These are phyloP conservation scores for Fusarium anthophilum DNA, from an alignment of 2,329 filamentous ascomycete genomes.

Conservation along the genomic window DNA sequence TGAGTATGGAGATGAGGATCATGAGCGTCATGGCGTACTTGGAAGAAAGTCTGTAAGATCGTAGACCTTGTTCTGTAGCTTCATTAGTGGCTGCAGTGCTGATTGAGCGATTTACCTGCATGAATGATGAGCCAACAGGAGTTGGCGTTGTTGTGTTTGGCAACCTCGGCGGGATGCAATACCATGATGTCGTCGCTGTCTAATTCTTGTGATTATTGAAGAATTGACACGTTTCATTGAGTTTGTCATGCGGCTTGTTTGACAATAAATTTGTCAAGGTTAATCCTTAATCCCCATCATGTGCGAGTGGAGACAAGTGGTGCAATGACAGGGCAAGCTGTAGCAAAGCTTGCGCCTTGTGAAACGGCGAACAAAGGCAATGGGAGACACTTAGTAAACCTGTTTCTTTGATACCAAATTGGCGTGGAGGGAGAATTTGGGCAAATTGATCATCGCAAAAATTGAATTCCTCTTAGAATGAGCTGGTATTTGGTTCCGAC, in stretches of 20 bases:
- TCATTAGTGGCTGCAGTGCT: background rate
- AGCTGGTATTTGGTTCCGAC: background rate
- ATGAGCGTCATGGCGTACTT: background rate
- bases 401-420: fast-evolving
- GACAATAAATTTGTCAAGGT: background rate
- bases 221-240: background rate
- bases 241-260: background rate
- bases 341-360: background rate
- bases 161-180: conserved; percentile 11
- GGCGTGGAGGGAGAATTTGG: too few relatives aligned
- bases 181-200: background rate
- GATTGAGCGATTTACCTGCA: background rate
- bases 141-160: conserved; percentile 4
- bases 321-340: background rate
- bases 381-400: too few relatives aligned
- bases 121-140: conserved; percentile 29
- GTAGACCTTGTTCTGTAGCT: conserved; percentile 6
- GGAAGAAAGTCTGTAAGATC: conserved; percentile 24
- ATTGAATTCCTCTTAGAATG: too few relatives aligned
- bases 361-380: background rate
- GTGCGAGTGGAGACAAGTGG: conserved; percentile 8
- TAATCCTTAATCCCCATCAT: background rate
- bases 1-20: fast-evolving
- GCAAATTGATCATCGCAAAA: background rate
- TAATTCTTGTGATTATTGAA: background rate